A percentile compares a stretch with the other conserved stretches of the same genome.
Conservation (phyloP, 2,329 filamentous ascomycete genomes). For the Ophiostoma sp. region DNA sequence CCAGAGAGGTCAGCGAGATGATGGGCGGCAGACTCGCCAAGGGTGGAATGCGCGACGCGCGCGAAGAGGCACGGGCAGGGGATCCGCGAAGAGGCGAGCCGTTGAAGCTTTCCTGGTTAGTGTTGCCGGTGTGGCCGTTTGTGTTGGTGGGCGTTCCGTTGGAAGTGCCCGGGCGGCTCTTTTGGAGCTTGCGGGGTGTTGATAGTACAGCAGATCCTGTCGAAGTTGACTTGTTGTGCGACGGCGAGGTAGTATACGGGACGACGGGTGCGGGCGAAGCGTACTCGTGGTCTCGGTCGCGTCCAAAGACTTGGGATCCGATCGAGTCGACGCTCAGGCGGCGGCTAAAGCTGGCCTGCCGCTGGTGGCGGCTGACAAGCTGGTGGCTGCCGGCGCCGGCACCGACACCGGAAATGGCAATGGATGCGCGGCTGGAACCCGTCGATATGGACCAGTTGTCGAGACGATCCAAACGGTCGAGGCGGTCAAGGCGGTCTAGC, state of each 20-base stretch:
- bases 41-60: constrained; percentile 30
- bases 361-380: constrained; percentile 31
- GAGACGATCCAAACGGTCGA: background rate
- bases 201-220: background rate
- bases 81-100: constrained; percentile 9
- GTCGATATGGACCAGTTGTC: constrained; percentile 47
- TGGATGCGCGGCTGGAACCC: constrained; percentile 43
- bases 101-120: constrained; percentile 7
- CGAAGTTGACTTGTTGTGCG: background rate
- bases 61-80: constrained; percentile 13
- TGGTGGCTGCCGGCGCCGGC: constrained; percentile 16
- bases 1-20: constrained; percentile 38
- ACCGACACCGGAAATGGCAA: constrained; percentile 21
- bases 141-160: constrained; percentile 18
- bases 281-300: background rate
- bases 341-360: constrained; percentile 34
- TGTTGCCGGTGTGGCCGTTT: constrained; percentile 18
- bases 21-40: constrained; percentile 40
- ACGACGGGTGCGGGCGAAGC: constrained; percentile 19
- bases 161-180: constrained; percentile 34
- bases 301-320: constrained; percentile 25
- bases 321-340: constrained; percentile 44
- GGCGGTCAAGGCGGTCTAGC: constrained; percentile 35
- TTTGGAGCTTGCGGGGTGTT: constrained; percentile 38
- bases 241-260: background rate